phyloP scores from a whole-genome alignment of 371 early-diverging fungal genomes.

The Zopfochytrium polystomum region DNA sequence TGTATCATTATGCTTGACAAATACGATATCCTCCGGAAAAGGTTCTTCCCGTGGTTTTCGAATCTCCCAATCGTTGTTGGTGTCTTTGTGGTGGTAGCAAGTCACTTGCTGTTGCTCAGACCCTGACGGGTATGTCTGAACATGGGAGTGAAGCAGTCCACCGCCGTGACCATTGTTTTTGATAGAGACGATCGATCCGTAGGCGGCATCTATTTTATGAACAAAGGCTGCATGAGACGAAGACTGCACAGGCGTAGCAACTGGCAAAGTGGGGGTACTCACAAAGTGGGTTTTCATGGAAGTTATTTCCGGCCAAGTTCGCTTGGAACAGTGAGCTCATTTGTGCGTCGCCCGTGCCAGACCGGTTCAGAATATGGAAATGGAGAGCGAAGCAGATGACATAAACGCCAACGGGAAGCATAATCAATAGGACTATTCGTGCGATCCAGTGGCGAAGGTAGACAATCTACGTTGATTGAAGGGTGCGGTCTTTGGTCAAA shows the following conservation, averaged over 20 bases:
- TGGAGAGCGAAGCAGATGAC: conserved; percentile 86
- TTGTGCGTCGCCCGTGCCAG: conserved; percentile 94
- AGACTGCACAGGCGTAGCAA: no score
- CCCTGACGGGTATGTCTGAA: conserved; percentile 88
- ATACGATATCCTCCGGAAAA: no score
- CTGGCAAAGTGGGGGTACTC: no score
- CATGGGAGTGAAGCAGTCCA: conserved; percentile 97
- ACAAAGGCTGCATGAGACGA: neutral
- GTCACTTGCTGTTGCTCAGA: conserved; percentile 97
- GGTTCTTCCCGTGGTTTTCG: no score
- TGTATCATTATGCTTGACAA: conserved; percentile 77
- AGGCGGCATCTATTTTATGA: conserved; percentile 75
- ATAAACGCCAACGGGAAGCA: conserved; percentile 87
- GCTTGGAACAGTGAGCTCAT: conserved; percentile 99
- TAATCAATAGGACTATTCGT: conserved; percentile 77
- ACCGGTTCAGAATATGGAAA: conserved; percentile 82
- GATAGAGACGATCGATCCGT: conserved; percentile 89
- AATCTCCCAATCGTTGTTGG: conserved; percentile 94
- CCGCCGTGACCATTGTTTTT: conserved; percentile 89
- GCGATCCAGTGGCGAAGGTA: conserved; percentile 78
- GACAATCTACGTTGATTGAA: conserved; percentile 41
- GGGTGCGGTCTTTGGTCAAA: neutral
- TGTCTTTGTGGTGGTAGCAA: conserved; percentile 95
- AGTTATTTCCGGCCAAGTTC: conserved; percentile 77
- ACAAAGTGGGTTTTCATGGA: conserved; percentile 81